phyloP scores from a whole-genome alignment of 192 early-diverging fungal species.

The Podochytrium sp. region DNA sequence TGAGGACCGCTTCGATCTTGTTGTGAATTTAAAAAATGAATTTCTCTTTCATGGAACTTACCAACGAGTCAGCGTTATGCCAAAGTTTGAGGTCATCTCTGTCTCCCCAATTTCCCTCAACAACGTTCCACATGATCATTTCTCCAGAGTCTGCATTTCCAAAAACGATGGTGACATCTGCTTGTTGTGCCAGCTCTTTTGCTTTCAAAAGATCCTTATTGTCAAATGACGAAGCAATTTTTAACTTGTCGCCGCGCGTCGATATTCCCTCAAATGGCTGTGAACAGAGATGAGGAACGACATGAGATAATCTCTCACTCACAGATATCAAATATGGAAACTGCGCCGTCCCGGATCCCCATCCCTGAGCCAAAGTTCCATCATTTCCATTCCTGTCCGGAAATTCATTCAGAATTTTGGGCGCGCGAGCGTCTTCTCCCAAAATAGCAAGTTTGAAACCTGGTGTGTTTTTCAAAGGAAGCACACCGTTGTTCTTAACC shows the following conservation, averaged over 20 bases:
- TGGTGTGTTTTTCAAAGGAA: conserved; percentile 35
- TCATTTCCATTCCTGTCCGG: conserved; percentile 31
- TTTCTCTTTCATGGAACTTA: not conserved
- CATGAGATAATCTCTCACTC: not conserved
- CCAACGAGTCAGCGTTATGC: conserved; percentile 49
- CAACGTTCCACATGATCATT: not conserved
- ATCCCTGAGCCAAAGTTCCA: conserved; percentile 45
- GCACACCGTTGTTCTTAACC: conserved; percentile 42
- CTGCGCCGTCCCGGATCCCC: conserved; percentile 49
- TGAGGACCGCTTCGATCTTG: conserved; percentile 50
- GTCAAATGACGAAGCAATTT: conserved; percentile 14
- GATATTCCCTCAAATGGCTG: conserved; percentile 36
- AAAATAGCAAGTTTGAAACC: conserved; percentile 43
- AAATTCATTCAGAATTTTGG: conserved; percentile 29
- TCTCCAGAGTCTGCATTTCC: conserved; percentile 43
- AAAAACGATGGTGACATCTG: conserved; percentile 47
- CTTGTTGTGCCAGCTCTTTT: conserved; percentile 1
- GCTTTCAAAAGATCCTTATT: conserved; percentile 28
- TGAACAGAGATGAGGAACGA: not conserved
- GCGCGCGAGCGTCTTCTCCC: conserved; percentile 50
- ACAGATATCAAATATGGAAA: conserved; percentile 49
- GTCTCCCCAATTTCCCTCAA: conserved; percentile 43
- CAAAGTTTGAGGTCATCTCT: conserved; percentile 52
- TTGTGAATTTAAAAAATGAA: not conserved
- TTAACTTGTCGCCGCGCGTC: conserved; percentile 1